Evolutionary conservation across 768 basidiomycete genomes (phyloP).

Genomic region (Boletus huronensis): DNA sequence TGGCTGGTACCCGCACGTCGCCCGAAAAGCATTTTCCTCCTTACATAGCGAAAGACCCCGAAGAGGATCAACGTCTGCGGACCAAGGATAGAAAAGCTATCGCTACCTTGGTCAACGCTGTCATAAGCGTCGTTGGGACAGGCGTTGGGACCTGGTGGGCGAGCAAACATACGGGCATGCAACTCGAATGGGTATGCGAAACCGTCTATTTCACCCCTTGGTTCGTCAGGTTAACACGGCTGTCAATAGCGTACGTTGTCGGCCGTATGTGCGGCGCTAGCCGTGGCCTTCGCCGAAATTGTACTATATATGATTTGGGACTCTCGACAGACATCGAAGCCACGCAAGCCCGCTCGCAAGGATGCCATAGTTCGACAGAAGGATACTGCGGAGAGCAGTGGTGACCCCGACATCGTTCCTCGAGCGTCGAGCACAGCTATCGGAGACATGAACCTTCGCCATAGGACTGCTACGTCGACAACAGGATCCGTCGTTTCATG

Average conservation of each 20-base stretch:
- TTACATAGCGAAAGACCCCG: conserved; percentile 44
- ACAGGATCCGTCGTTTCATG: background rate
- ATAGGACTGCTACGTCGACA: conserved; percentile 9
- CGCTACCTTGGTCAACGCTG: conserved; percentile 64
- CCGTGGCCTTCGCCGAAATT: conserved; percentile 71
- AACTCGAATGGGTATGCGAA: conserved; percentile 67
- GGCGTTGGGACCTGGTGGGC: conserved; percentile 75
- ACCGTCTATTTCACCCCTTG: background rate
- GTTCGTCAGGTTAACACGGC: conserved; percentile 2
- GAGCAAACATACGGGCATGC: conserved; percentile 59
- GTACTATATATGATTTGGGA: conserved; percentile 73
- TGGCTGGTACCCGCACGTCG: conserved; percentile 77
- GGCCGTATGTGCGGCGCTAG: conserved; percentile 53
- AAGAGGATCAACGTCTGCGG: conserved; percentile 44
- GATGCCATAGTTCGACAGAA: background rate
- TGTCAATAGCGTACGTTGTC: conserved; percentile 53
- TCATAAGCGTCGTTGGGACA: conserved; percentile 64
- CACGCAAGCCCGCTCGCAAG: conserved; percentile 8
- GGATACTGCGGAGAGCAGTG: conserved; percentile 5
- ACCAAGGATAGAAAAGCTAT: conserved; percentile 62
- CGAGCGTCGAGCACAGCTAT: conserved; percentile 23
- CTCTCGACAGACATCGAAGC: conserved; percentile 37
- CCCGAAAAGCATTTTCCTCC: conserved; percentile 67
- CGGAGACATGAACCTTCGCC: conserved; percentile 18
- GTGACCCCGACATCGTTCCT: conserved; percentile 1